Evolutionary conservation across 768 basidiomycete species (phyloP), one percentile per base, ranked within the genome.

Genomic region (Holtermanniella nyarrowii): DNA sequence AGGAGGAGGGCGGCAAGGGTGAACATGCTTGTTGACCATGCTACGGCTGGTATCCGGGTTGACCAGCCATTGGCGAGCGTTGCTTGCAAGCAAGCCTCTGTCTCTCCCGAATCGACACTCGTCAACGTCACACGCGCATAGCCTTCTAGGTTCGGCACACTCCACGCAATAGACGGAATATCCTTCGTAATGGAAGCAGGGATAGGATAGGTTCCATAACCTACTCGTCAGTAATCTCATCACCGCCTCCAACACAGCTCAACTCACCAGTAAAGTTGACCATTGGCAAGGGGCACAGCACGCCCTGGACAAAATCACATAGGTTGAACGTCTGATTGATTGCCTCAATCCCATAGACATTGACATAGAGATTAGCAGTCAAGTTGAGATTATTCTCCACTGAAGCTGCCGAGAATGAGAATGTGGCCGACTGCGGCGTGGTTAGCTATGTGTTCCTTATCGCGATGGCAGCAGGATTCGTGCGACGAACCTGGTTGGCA

Each of bases 1-100:
- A 82, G 74, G 21, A 88, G 65, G 74, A 73, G 56, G 12, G 71
- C 65, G 24, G 65, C 57, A 13, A 75, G 49, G 16, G 68, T 62
- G 26, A 86, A 70, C 18, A 76, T 81, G 21, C 80, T 85, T 5
- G 85, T 83, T 1, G 79, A 74, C 85, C 87, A 93, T 59, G 82
- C 78, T 12, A 88, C 90, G 13, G 79, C 79, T 11, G 74, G 67
- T 66, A 86, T 86, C 53, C 80, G 81, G 0, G 82, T 78, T 0
- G 89, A 86, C 79, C 83, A 83, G 10, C 91, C 91, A 66, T 99
- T 99, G 16, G 87, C 83, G 11, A 96, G 75, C 1, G 89, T 91
- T 16, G 89, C 81, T 70, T 91, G 88, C 5, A 99, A 78, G 62
- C 93, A 99, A 0, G 89, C 88, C 48, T 83, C 86, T 55, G 86